Conservation (phyloP, 2,329 filamentous ascomycete species). For the Mollisiaceae sp. region DNA sequence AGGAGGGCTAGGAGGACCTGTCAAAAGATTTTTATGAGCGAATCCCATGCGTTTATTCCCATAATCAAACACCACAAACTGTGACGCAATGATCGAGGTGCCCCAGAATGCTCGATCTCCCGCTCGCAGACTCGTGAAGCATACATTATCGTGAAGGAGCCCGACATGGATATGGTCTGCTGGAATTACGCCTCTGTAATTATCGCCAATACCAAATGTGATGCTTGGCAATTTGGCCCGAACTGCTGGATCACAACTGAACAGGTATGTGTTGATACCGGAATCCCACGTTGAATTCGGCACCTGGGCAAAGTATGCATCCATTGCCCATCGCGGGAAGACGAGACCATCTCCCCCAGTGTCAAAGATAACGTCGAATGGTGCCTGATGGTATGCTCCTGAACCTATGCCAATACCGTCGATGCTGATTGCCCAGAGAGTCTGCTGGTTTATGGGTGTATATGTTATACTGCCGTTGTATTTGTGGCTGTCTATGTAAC, state of each 20-base stretch:
- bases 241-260: not conserved
- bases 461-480: constrained; percentile 5
- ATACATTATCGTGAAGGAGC: not conserved
- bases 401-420: not conserved
- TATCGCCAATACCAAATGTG: constrained; percentile 3
- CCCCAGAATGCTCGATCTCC: not conserved
- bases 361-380: constrained; percentile 1
- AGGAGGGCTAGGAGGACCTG: too few species aligned
- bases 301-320: not conserved
- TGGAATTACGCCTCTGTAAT: not conserved
- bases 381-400: not conserved
- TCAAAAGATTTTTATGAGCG: not conserved
- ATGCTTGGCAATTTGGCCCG: not conserved
- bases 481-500: constrained; percentile 3
- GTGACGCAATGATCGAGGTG: not conserved
- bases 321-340: constrained; percentile 5
- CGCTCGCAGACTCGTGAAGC: not conserved
- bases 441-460: not conserved
- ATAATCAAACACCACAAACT: constrained; percentile 11
- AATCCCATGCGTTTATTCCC: not conserved
- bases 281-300: not conserved
- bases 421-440: constrained; percentile 7
- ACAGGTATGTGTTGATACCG: not conserved
- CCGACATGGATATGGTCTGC: not conserved
- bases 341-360: not conserved